Evolutionary conservation across 2,329 filamentous ascomycete genomes (phyloP).

Genomic region (Pyrenochaeta sp.): DNA sequence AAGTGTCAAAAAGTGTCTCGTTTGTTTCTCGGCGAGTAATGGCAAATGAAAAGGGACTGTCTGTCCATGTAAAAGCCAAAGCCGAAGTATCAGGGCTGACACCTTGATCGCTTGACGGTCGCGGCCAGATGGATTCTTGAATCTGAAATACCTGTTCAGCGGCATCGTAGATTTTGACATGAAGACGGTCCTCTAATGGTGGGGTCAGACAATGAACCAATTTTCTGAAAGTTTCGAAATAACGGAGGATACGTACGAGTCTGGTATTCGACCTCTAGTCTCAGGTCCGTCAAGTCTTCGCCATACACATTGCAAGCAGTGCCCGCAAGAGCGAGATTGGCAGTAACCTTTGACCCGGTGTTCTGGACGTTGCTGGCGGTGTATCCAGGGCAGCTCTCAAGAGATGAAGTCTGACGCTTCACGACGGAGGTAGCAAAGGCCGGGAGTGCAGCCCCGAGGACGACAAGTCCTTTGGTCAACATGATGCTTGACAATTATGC

Average conservation of each 20-base stretch:
- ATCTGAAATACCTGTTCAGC: slow-evolving; percentile 75
- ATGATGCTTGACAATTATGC: slow-evolving; percentile 22
- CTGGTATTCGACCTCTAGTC: slow-evolving; percentile 66
- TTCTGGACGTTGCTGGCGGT: slow-evolving; percentile 65
- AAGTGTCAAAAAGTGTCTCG: slow-evolving; percentile 73
- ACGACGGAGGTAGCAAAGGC: slow-evolving; percentile 23
- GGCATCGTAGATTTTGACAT: slow-evolving; percentile 75
- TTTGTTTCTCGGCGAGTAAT: slow-evolving; percentile 64
- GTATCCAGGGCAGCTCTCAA: slow-evolving; percentile 69
- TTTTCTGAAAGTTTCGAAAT: slow-evolving; percentile 67
- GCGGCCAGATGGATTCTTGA: slow-evolving; percentile 71
- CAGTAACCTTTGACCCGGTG: slow-evolving; percentile 65
- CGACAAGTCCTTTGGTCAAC: slow-evolving; percentile 30
- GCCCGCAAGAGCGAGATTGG: slow-evolving; percentile 73
- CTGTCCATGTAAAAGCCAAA: slow-evolving; percentile 62
- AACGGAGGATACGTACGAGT: slow-evolving; percentile 53
- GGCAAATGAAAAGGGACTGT: slow-evolving; percentile 71
- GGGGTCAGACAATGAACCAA: slow-evolving; percentile 58
- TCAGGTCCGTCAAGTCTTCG: slow-evolving; percentile 62
- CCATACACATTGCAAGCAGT: slow-evolving; percentile 68
- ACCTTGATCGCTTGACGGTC: slow-evolving; percentile 55
- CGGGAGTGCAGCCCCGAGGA: slow-evolving; percentile 29
- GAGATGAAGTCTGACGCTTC: slow-evolving; percentile 26
- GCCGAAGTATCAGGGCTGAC: slow-evolving; percentile 48
- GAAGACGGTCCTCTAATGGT: slow-evolving; percentile 66